Base-by-base conservation (phyloP, 2,329 filamentous ascomycete species). In the Colletotrichum lentis region DNA sequence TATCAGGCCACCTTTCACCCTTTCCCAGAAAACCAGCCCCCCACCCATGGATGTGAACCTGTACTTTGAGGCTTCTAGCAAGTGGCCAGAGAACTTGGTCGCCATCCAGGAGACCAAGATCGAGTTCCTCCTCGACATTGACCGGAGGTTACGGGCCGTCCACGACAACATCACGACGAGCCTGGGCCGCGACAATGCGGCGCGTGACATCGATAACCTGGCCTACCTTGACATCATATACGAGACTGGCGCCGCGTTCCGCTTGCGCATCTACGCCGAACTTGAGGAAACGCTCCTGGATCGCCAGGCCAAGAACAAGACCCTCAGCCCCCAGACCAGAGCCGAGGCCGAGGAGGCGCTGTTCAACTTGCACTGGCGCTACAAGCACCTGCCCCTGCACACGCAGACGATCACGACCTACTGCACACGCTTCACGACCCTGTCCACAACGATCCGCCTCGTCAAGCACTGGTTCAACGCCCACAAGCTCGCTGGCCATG, bases 71-170 rank as follows among this genome's bases (percentile, higher is more conserved):
- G 92, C 91, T 5, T 98, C 96, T 7, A 90, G 89, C 53, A 91
- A 93, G 72, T 99, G 96, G 96, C 96, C 96, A 0, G 94, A 98
- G 75, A 93, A 96, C 75, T 80, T 98, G 10, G 88, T 88, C 3
- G 94, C 95, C 5, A 97, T 98, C 64, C 96, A 99, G 77, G 89
- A 94, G 74, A 94, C 94, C 14, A 99, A 99, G 79, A 87, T 96
- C 46, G 96, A 96, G 3, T 97, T 99, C 76, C 83, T 96, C 4
- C 80, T 97, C 3, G 87, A 90, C 73, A 89, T 97, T 64, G 88
- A 90, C 57, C 88, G 90, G 59, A 85, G 93, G 3, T 81, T 99
- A 2, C 84, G 87, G 62, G 84, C 87, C 20, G 80, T 83, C 3
- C 87, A 90, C 31, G 82, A 86, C 10, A 84, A 82, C 49, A 84